Percentiles rank a stretch among this genome's conserved stretches.
These are phyloP conservation scores for Cyclocybe cylindracea DNA, from an alignment of 768 basidiomycete species.

Conservation along the genomic window DNA sequence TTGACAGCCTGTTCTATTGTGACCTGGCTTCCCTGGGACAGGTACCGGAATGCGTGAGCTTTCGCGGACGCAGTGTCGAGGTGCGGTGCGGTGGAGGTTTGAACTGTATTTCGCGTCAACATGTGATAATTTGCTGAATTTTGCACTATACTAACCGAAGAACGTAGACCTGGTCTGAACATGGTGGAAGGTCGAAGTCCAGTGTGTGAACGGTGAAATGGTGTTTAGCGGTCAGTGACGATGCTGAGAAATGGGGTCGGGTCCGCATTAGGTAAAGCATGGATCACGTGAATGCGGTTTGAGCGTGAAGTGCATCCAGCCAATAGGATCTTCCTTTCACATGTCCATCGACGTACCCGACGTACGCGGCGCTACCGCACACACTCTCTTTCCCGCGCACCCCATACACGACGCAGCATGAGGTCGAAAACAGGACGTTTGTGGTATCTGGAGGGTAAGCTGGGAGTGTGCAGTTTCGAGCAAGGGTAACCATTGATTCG, in stretches of 20 bases:
- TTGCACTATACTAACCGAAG: constrained; percentile 45
- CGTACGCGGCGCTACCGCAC: too few species aligned
- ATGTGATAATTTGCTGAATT: background rate
- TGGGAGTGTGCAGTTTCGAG: too few species aligned
- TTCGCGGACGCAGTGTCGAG: constrained; percentile 25
- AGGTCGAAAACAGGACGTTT: constrained; percentile 52
- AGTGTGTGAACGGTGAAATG: constrained; percentile 8
- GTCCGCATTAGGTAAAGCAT: too few species aligned
- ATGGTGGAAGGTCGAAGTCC: constrained; percentile 26
- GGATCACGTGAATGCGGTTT: too few species aligned
- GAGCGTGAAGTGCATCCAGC: too few species aligned
- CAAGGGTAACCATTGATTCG: background rate
- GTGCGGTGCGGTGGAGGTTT: constrained; percentile 30
- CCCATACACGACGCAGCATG: constrained; percentile 29
- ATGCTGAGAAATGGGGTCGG: constrained; percentile 10
- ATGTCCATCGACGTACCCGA: constrained; percentile 5
- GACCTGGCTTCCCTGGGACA: constrained; percentile 64
- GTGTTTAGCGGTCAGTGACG: constrained; percentile 10
- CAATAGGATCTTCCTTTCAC: constrained; percentile 17
- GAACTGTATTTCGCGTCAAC: constrained; percentile 21
- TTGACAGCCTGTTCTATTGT: constrained; percentile 73
- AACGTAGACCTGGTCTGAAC: constrained; percentile 47
- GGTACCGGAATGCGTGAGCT: constrained; percentile 42
- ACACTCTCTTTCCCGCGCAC: too few species aligned
- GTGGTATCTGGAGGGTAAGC: constrained; percentile 59